Percentiles rank a stretch among this genome's conserved stretches.
phyloP scores from a whole-genome alignment of 305 asterid genomes.

The Solanum hybrid region DNA sequence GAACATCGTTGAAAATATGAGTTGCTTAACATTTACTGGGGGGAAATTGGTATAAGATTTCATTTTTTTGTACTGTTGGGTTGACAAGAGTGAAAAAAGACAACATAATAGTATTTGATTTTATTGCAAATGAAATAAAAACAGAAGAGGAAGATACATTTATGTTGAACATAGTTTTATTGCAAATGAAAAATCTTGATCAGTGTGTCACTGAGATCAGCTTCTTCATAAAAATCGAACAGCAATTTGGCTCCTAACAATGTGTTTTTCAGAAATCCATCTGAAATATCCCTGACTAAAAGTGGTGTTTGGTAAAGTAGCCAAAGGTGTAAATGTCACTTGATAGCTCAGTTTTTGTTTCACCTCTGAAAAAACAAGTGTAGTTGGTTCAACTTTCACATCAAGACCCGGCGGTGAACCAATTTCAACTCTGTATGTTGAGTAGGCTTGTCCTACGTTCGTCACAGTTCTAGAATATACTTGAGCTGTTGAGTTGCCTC shows the following conservation, averaged over 20 bases:
- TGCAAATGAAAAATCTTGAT: not conserved
- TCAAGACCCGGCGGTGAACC: not conserved
- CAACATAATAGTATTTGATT: not conserved
- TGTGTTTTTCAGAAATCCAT: not conserved
- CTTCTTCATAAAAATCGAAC: conserved; percentile 14
- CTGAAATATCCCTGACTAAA: not conserved
- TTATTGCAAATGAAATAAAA: not conserved
- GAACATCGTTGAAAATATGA: not conserved
- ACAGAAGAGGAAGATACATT: not conserved
- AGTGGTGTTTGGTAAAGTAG: not conserved
- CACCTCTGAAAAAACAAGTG: conserved; percentile 26
- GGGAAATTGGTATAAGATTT: not conserved
- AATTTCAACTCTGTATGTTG: conserved; percentile 15
- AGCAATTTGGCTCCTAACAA: conserved; percentile 16
- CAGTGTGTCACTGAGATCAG: conserved; percentile 9
- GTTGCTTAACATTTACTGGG: not conserved
- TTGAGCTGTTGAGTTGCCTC: conserved; percentile 6
- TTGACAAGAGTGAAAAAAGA: not conserved
- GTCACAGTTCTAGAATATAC: conserved; percentile 38
- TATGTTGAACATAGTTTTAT: not conserved
- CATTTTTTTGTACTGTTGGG: not conserved
- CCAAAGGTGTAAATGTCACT: conserved; percentile 29
- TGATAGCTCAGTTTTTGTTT: conserved; percentile 31
- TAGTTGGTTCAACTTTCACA: conserved; percentile 26
- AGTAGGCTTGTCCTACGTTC: conserved; percentile 31